Evolutionary conservation across 1,284 basidiomycete genomes (phyloP).

Genomic region (Tilletia caries): DNA sequence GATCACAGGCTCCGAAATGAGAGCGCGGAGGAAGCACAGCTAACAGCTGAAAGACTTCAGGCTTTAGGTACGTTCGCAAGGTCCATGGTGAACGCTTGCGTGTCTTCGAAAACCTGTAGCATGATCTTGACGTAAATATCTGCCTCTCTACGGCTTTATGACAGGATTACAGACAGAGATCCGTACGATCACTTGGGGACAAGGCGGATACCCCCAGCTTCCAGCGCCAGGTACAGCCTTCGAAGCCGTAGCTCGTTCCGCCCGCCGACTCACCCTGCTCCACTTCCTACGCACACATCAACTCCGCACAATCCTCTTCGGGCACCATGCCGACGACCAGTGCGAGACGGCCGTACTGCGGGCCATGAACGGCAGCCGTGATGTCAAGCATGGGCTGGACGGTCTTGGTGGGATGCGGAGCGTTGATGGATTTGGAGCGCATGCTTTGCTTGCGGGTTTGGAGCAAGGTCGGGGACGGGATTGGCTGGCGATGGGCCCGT

Average conservation of each 20-base stretch:
- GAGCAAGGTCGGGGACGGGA: background rate
- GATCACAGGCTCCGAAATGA: background rate
- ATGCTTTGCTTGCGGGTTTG: background rate
- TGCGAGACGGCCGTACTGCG: background rate
- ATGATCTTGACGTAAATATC: background rate
- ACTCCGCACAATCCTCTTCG: background rate
- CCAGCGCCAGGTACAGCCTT: background rate
- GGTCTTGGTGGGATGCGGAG: background rate
- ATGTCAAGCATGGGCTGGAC: background rate
- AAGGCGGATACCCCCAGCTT: background rate
- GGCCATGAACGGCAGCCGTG: background rate
- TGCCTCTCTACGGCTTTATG: too few relatives aligned
- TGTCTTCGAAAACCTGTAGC: background rate
- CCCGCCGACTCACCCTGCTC: constrained; percentile 1
- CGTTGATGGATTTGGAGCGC: background rate
- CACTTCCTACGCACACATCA: background rate
- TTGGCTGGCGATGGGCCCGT: background rate
- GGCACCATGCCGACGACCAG: constrained; percentile 8
- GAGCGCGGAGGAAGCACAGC: background rate
- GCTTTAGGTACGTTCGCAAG: background rate
- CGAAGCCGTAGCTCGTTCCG: background rate
- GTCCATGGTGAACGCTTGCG: too few relatives aligned
- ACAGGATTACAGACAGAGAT: background rate
- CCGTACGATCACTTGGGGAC: background rate
- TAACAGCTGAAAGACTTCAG: background rate